Evolutionary conservation across 2,329 filamentous ascomycete genomes (phyloP), one percentile per base, ranked within the genome.

Genomic region (Ceratocystis harringtonii): DNA sequence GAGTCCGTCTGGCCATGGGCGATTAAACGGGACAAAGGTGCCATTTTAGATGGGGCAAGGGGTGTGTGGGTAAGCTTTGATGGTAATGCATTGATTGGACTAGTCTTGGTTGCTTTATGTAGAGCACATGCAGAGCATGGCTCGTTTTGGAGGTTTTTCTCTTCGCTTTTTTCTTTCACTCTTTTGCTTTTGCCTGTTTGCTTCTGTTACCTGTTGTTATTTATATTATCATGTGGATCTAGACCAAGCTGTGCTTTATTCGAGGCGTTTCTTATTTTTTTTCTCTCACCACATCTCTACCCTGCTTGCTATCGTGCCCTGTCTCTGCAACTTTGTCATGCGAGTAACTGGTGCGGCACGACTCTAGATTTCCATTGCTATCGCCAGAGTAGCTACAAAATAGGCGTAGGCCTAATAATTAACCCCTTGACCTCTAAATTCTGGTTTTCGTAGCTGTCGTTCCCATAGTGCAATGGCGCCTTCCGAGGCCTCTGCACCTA

Each of bases 11-110:
- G 52, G 63, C 41, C 73, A 72, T 19, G 69, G 75, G 62, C 73
- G 75, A 44, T 69, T 76, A 30, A 76, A 77, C 48, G 75, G 75
- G 44, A 70, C 73, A 65, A 75, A 74, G 70, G 72, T 73, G 67
- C 74, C 73, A 64, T 73, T 76, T 68, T 77, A 71, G 69, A 69
- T 48, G 55, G 32, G 28, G 28, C n/a, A 41, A 41, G 36, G 10
- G 12, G 12, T 15, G 36, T 41, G 10, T 41, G 36, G 28, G 55
- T 58, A 58, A 36, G 55, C 32, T 36, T 36, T 41, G 36, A 58
- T 58, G 55, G 30, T 63, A 30, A 52, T 62, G 17, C 25, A 45
- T 36, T 22, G 41, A 19, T n/a, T 63, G 8, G 28, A 45, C 30
- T 61, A 6, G 32, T 61, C 6, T 44, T 61, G 50, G 43, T 65